Evolutionary conservation across 768 basidiomycete species (phyloP).

Genomic region (Omphalotus guepiniiformis): DNA sequence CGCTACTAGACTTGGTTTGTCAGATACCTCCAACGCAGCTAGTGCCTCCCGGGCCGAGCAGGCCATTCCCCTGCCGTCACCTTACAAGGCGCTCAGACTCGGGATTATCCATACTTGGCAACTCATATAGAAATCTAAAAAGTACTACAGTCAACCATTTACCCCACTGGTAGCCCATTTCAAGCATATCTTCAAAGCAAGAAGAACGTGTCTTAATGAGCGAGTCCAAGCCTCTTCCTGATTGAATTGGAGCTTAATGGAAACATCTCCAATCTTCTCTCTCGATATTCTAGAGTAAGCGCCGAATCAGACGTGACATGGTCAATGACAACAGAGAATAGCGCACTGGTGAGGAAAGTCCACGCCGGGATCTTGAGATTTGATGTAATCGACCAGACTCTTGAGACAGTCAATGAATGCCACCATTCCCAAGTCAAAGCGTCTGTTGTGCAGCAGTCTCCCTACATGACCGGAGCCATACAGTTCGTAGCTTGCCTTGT

Average conservation of each 20-base stretch:
- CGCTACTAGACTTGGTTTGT: conserved; percentile 11
- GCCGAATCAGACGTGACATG: conserved; percentile 5
- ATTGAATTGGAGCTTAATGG: conserved; percentile 90
- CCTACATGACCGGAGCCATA: conserved; percentile 92
- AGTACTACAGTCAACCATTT: conserved; percentile 43
- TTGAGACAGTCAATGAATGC: conserved; percentile 93
- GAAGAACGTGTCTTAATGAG: conserved; percentile 84
- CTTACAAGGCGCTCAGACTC: too few species aligned
- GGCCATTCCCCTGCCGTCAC: too few species aligned
- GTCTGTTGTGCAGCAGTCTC: conserved; percentile 86
- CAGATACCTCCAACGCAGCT: conserved; percentile 4
- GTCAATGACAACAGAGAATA: not conserved
- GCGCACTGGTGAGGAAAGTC: conserved; percentile 89
- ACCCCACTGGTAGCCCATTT: conserved; percentile 82
- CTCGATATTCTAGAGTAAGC: conserved; percentile 63
- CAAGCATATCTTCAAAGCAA: conserved; percentile 83
- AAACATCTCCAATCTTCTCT: conserved; percentile 95
- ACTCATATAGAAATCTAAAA: not conserved
- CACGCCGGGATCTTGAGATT: conserved; percentile 61
- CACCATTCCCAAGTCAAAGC: conserved; percentile 96
- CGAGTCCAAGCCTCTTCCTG: conserved; percentile 97
- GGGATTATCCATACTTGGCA: too few species aligned
- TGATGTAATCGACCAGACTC: conserved; percentile 85
- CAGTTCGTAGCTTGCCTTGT: conserved; percentile 84
- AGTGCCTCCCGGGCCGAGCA: too few species aligned